Percentiles rank a stretch among this genome's conserved stretches.
Conservation (phyloP, 1,284 basidiomycete genomes). For the Ustilago hordei region DNA sequence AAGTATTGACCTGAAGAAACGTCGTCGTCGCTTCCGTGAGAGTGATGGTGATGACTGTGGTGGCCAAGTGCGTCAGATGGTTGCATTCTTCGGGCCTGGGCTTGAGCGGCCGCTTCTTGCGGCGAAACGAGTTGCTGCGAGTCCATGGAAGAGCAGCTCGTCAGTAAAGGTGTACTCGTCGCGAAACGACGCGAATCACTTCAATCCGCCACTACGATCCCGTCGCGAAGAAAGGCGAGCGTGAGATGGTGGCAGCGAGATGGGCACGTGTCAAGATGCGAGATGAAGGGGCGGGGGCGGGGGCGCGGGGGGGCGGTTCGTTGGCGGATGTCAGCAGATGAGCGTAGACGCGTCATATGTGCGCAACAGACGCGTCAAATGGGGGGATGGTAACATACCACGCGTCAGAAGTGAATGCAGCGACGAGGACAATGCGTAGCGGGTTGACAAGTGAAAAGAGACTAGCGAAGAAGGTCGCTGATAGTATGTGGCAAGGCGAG, state of each 20-base stretch:
- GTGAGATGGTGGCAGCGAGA: constrained; percentile 5
- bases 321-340: constrained; percentile 32
- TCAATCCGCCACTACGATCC: constrained; percentile 34
- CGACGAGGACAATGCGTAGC: constrained; percentile 44
- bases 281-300: constrained; percentile 17
- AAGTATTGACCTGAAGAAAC: constrained; percentile 49
- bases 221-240: constrained; percentile 1
- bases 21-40: constrained; percentile 47
- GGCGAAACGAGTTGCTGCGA: constrained; percentile 58
- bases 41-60: constrained; percentile 48
- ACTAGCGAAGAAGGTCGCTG: constrained; percentile 15
- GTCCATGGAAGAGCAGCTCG: constrained; percentile 48
- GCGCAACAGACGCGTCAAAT: constrained; percentile 30
- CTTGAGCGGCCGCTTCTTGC: constrained; percentile 58
- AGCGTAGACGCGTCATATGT: constrained; percentile 21
- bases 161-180: constrained; percentile 32
- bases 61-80: constrained; percentile 49
- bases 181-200: constrained; percentile 42
- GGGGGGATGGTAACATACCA: constrained; percentile 28
- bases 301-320: no score
- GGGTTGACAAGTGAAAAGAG: constrained; percentile 13
- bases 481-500: constrained; percentile 5
- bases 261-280: constrained; percentile 10
- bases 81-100: constrained; percentile 56
- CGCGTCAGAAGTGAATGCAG: constrained; percentile 42